These are phyloP conservation scores for Carex myosuroides DNA, from an alignment of 176 grass and related monocot species.

Conservation along the genomic window DNA sequence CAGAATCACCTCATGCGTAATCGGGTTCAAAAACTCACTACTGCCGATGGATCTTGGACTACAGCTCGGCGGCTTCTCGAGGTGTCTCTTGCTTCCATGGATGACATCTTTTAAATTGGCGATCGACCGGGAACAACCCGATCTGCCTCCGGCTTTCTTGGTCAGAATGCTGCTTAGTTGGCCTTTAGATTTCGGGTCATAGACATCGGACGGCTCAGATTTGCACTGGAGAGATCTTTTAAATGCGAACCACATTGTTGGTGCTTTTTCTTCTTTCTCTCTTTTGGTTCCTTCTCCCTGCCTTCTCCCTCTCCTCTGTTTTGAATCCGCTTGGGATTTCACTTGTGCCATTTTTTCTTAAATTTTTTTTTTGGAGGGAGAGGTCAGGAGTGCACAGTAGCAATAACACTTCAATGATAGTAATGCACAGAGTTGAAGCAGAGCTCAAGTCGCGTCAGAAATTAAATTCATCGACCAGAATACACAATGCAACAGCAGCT, in stretches of 20 bases:
- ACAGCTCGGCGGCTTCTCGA: slow-evolving; percentile 59
- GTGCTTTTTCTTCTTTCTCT: slow-evolving; percentile 33
- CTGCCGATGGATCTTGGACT: slow-evolving; percentile 95
- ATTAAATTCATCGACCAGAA: neutral
- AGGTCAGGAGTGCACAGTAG: neutral
- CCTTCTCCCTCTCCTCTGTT: slow-evolving; percentile 21
- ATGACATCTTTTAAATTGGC: slow-evolving; percentile 94
- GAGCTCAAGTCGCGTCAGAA: slow-evolving; percentile 16
- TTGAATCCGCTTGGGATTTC: slow-evolving; percentile 3
- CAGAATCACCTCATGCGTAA: slow-evolving; percentile 86
- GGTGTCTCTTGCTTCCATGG: slow-evolving; percentile 96
- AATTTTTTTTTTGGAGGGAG: neutral
- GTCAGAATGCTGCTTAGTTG: neutral
- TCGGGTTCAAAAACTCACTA: slow-evolving; percentile 98
- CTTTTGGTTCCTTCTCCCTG: neutral
- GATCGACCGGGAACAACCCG: slow-evolving; percentile 83
- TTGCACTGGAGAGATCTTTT: slow-evolving; percentile 94
- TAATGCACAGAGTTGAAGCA: slow-evolving; percentile 12
- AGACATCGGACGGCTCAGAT: slow-evolving; percentile 73
- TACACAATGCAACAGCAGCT: neutral
- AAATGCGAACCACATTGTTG: slow-evolving; percentile 81
- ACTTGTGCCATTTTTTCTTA: slow-evolving; percentile 2
- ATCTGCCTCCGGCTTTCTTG: slow-evolving; percentile 56
- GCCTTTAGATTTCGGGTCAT: slow-evolving; percentile 58
- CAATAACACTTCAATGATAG: slow-evolving; percentile 16